A percentile compares a stretch with the other conserved stretches of the same genome.
phyloP scores from a whole-genome alignment of 352 stramenopile genomes.

The Pythium diclinum region DNA sequence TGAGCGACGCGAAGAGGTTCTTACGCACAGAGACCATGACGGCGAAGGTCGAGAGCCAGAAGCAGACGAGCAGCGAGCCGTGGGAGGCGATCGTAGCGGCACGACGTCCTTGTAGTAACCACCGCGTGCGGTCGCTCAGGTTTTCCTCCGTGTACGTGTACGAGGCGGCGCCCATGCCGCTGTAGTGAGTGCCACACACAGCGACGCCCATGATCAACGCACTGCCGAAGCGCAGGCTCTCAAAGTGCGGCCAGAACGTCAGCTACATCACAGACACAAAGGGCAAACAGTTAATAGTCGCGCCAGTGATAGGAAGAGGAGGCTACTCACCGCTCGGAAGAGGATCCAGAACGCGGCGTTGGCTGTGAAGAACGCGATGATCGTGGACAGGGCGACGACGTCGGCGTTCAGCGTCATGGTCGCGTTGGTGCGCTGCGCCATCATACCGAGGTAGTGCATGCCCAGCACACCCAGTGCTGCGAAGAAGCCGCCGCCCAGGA shows the following conservation, averaged over 20 bases:
- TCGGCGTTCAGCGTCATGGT: constrained; percentile 38
- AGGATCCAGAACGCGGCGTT: constrained; percentile 72
- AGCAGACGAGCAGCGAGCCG: constrained; percentile 48
- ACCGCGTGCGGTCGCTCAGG: constrained; percentile 26
- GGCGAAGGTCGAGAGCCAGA: constrained; percentile 43
- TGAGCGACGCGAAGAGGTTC: constrained; percentile 1
- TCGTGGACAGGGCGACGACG: constrained; percentile 43
- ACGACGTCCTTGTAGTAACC: neutral
- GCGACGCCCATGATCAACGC: constrained; percentile 68
- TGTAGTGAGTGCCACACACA: constrained; percentile 70
- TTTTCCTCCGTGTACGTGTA: constrained; percentile 49
- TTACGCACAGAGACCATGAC: constrained; percentile 26
- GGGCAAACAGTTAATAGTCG: neutral
- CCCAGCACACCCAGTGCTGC: constrained; percentile 47
- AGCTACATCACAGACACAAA: constrained; percentile 25
- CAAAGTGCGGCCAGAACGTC: constrained; percentile 56
- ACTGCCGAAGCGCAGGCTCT: constrained; percentile 50
- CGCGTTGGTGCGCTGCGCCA: constrained; percentile 54
- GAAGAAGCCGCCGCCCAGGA: constrained; percentile 46
- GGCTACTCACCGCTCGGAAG: constrained; percentile 44
- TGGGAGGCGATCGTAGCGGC: constrained; percentile 45
- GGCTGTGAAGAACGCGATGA: constrained; percentile 59
- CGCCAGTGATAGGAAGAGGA: neutral
- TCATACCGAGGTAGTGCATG: constrained; percentile 63
- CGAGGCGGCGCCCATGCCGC: constrained; percentile 48